Evolutionary conservation across 371 early-diverging fungal species (phyloP).

Genomic region (Conidiobolus coronatus): DNA sequence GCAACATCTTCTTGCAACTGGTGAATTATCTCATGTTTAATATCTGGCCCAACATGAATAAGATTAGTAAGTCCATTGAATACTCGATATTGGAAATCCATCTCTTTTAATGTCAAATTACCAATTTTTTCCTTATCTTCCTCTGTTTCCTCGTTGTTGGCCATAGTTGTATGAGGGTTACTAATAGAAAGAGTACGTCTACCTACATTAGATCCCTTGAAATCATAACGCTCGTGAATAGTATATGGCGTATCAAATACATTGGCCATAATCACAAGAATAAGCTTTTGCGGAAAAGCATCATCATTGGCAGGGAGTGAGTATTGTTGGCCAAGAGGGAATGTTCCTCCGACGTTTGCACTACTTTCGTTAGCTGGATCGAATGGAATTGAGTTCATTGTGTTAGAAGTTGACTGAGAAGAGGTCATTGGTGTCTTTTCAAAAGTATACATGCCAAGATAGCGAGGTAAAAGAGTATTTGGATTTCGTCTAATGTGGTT

Average conservation of each 20-base stretch:
- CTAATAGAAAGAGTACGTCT: constrained; percentile 13
- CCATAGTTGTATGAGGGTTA: not conserved
- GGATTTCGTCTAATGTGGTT: constrained; percentile 15
- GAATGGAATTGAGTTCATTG: not conserved
- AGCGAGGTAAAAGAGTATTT: constrained; percentile 23
- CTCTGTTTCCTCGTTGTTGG: not conserved
- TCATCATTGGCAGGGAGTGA: constrained; percentile 9
- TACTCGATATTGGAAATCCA: constrained; percentile 23
- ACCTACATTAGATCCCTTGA: constrained; percentile 30
- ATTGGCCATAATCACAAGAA: constrained; percentile 22
- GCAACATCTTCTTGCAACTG: constrained; percentile 19
- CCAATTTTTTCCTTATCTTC: constrained; percentile 9
- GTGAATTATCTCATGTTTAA: constrained; percentile 11
- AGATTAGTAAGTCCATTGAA: constrained; percentile 11
- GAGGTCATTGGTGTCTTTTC: constrained; percentile 10
- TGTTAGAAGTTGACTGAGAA: not conserved
- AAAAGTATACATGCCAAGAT: constrained; percentile 27
- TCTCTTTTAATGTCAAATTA: constrained; percentile 22
- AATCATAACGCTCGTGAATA: constrained; percentile 20
- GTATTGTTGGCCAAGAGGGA: constrained; percentile 2
- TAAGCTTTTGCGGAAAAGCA: constrained; percentile 14
- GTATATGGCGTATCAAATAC: constrained; percentile 22
- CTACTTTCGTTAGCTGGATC: not conserved
- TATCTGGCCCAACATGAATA: constrained; percentile 14
- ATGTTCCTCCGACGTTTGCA: not conserved